Percentiles rank a stretch among this genome's conserved stretches.
Conservation (phyloP, 257 asterid species). For the Oldenlandia corymbosa region DNA sequence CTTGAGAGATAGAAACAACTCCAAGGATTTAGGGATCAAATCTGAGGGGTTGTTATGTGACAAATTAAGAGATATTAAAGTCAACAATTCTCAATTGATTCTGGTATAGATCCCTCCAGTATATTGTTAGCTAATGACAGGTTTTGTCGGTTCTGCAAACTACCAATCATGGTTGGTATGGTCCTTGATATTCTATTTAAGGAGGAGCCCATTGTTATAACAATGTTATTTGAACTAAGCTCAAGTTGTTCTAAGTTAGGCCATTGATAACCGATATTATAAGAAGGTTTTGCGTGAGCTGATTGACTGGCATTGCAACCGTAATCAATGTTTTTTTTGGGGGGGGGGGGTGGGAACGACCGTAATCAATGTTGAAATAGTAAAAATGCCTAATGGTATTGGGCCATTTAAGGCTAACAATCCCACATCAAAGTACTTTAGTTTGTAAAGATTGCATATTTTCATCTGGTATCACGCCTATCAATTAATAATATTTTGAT, state of each 20-base stretch:
- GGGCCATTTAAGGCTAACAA: constrained; percentile 16
- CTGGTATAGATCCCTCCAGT: constrained; percentile 5
- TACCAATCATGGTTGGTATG: background rate
- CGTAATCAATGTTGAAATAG: background rate
- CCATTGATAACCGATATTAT: too few species aligned
- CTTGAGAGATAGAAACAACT: background rate
- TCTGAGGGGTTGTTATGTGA: background rate
- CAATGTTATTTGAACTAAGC: too few species aligned
- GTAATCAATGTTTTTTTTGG: too few species aligned
- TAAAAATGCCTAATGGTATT: constrained; percentile 15
- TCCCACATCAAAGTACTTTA: background rate
- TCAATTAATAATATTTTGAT: too few species aligned
- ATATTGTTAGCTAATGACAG: background rate
- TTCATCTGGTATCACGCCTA: constrained; percentile 35
- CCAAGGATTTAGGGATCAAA: constrained; percentile 8
- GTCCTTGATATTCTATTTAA: background rate
- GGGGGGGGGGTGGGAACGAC: background rate
- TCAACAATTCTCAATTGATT: background rate
- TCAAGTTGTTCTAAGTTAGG: too few species aligned
- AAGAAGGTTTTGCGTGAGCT: background rate
- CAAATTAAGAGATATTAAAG: background rate
- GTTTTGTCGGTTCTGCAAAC: background rate
- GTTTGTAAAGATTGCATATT: constrained; percentile 22
- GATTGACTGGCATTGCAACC: background rate
- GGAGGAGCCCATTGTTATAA: background rate